Percentiles rank a stretch among this genome's conserved stretches.
phyloP scores from a whole-genome alignment of 495 filamentous ascomycete species.

The Halenospora varia region DNA sequence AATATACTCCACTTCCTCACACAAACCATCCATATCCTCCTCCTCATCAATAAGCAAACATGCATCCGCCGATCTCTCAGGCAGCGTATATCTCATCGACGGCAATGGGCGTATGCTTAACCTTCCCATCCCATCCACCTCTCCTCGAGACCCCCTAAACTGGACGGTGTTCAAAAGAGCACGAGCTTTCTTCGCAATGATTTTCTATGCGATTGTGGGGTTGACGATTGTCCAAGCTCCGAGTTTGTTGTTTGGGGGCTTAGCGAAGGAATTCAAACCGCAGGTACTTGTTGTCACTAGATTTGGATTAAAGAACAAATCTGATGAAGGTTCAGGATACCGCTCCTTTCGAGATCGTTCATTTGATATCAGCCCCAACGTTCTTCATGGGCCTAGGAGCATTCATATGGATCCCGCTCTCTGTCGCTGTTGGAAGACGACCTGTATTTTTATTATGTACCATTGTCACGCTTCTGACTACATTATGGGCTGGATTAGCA shows the following conservation, averaged over 20 bases:
- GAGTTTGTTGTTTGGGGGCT: neutral
- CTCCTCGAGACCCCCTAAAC: conserved; percentile 14
- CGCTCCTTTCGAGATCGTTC: neutral
- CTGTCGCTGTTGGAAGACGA: conserved; percentile 36
- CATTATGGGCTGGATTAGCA: neutral
- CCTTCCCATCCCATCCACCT: conserved; percentile 11
- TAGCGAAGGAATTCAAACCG: conserved; percentile 5
- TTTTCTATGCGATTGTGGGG: neutral
- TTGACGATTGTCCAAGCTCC: conserved; percentile 6
- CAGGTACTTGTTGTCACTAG: neutral
- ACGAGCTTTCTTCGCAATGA: conserved; percentile 2
- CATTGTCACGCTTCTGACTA: conserved; percentile 25
- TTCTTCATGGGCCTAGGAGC: conserved; percentile 38
- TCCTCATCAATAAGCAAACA: neutral
- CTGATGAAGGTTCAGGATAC: conserved; percentile 3
- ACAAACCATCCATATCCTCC: neutral
- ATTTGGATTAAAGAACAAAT: neutral
- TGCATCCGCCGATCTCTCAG: neutral
- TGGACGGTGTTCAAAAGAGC: conserved; percentile 4
- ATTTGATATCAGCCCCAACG: conserved; percentile 17
- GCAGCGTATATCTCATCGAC: neutral
- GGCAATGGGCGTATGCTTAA: conserved; percentile 5
- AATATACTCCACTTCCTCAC: neutral
- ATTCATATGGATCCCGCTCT: conserved; percentile 38
- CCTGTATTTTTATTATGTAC: conserved; percentile 32